These are phyloP conservation scores for Hirsutella rhossiliensis DNA, from an alignment of 2,329 filamentous ascomycete species.

Conservation along the genomic window DNA sequence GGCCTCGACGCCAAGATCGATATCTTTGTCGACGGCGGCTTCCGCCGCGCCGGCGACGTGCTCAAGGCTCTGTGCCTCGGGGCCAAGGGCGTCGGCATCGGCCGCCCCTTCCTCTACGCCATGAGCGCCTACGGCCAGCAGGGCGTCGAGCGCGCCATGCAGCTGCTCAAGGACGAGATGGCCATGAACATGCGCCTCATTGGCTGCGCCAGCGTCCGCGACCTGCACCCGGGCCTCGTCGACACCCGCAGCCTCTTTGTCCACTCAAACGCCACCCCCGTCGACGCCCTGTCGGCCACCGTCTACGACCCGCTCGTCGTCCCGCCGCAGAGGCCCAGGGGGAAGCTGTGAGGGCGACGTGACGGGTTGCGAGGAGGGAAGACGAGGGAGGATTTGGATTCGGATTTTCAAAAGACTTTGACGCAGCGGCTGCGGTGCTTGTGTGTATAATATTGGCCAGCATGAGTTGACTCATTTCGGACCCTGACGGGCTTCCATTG, in stretches of 20 bases:
- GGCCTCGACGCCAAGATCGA: constrained; percentile 65
- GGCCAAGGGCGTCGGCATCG: constrained; percentile 85
- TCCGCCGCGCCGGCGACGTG: constrained; percentile 84
- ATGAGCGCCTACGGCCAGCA: constrained; percentile 85
- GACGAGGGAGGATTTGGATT: no score
- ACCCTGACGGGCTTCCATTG: not conserved
- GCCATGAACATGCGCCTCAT: constrained; percentile 98
- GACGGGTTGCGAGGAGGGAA: no score
- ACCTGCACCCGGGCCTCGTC: constrained; percentile 70
- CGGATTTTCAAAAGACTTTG: no score
- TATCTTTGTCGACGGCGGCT: constrained; percentile 81
- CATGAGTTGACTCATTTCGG: not conserved
- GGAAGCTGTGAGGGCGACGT: constrained; percentile 31
- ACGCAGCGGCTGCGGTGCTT: no score
- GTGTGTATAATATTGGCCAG: no score
- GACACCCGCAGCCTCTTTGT: constrained; percentile 59
- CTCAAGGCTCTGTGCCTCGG: constrained; percentile 91
- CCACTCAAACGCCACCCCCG: constrained; percentile 36
- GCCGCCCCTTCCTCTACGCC: constrained; percentile 86
- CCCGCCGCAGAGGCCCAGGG: constrained; percentile 37
- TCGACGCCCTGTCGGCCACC: constrained; percentile 32
- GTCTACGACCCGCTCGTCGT: constrained; percentile 42
- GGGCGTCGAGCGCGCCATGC: constrained; percentile 87
- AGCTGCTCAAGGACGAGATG: constrained; percentile 88
- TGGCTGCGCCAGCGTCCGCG: constrained; percentile 60